phyloP scores from a whole-genome alignment of 495 filamentous ascomycete genomes.

The Hypomontagnella submonticulosa region DNA sequence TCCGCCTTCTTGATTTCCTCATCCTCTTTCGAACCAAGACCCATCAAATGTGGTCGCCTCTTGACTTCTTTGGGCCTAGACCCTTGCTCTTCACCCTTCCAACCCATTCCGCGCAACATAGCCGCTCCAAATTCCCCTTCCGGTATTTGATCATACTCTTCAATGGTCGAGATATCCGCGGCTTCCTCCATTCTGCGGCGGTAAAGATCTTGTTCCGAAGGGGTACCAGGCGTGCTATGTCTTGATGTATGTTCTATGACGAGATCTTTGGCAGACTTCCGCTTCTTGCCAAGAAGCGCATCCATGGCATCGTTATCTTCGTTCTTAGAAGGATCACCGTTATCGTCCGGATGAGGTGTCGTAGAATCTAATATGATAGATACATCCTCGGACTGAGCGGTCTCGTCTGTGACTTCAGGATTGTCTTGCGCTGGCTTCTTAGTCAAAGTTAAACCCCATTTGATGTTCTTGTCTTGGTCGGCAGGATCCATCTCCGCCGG shows the following conservation, averaged over 20 bases:
- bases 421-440: conserved; percentile 41
- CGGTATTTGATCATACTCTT: conserved; percentile 87
- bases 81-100: conserved; percentile 81
- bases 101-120: conserved; percentile 89
- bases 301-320: conserved; percentile 84
- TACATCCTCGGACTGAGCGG: conserved; percentile 38
- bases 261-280: conserved; percentile 40
- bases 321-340: conserved; percentile 51
- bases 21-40: conserved; percentile 82
- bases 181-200: conserved; percentile 72
- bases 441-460: conserved; percentile 59
- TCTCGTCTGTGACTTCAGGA: conserved; percentile 33
- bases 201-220: conserved; percentile 76
- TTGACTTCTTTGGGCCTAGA: conserved; percentile 62
- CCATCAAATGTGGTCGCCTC: conserved; percentile 80
- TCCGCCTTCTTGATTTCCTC: conserved; percentile 64
- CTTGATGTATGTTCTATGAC: conserved; percentile 45
- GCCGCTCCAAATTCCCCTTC: conserved; percentile 95
- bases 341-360: conserved; percentile 46
- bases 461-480: conserved; percentile 50
- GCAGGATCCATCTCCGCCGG: conserved; percentile 54
- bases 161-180: conserved; percentile 78
- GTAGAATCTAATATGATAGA: conserved; percentile 32
- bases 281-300: conserved; percentile 73
- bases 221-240: conserved; percentile 39